Evolutionary conservation across 2,329 filamentous ascomycete genomes (phyloP).

Genomic region (Aureobasidium sp.): DNA sequence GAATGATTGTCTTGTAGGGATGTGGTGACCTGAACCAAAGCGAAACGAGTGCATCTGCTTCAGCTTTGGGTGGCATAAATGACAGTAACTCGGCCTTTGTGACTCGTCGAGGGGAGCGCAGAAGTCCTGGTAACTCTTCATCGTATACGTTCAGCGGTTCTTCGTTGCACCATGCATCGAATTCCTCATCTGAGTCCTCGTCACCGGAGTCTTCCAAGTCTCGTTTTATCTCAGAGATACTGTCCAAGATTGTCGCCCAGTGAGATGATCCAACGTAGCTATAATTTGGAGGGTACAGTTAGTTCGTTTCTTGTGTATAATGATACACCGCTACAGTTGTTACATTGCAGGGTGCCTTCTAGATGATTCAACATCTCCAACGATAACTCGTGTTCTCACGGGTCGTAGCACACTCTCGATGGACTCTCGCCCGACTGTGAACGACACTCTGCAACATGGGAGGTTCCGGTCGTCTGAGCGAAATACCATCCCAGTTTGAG

Average conservation of each 20-base stretch:
- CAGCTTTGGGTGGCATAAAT: slow-evolving; percentile 24
- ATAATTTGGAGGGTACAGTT: neutral
- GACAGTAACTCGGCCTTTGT: slow-evolving; percentile 25
- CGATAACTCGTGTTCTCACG: neutral
- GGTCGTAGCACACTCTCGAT: neutral
- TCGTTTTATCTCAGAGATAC: slow-evolving; percentile 35
- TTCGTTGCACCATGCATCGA: slow-evolving; percentile 6
- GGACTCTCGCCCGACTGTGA: neutral
- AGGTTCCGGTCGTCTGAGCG: neutral
- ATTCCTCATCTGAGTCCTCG: slow-evolving; percentile 16
- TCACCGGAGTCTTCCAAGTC: slow-evolving; percentile 24
- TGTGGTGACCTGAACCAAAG: slow-evolving; percentile 29
- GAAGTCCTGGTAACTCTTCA: neutral
- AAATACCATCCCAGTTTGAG: too few relatives aligned
- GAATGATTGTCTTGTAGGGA: slow-evolving; percentile 49
- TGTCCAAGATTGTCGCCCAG: slow-evolving; percentile 70
- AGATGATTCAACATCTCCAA: too few relatives aligned
- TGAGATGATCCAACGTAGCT: slow-evolving; percentile 76
- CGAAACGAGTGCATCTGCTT: slow-evolving; percentile 23
- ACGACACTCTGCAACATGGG: neutral
- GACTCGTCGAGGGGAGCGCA: slow-evolving; percentile 13
- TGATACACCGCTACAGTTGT: neutral
- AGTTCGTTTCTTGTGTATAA: neutral
- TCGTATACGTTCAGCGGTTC: slow-evolving; percentile 9
- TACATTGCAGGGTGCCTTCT: neutral